phyloP scores from a whole-genome alignment of 176 grass and related monocot species.

The Oryza meridionalis region DNA sequence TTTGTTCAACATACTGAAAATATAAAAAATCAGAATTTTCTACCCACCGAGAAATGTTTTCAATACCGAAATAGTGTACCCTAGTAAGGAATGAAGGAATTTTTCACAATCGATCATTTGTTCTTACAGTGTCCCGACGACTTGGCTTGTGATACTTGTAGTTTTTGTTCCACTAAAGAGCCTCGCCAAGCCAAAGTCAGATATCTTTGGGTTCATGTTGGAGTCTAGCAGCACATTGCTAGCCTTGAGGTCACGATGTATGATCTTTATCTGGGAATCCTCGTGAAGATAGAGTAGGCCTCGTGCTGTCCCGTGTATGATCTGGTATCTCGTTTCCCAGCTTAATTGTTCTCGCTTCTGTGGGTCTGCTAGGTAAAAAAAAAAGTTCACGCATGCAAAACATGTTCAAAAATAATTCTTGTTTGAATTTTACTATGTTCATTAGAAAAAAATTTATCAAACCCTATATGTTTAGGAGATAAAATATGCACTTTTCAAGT shows the following conservation, averaged over 20 bases:
- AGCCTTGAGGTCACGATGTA: conserved; percentile 53
- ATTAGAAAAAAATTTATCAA: too few relatives aligned
- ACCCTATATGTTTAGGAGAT: too few relatives aligned
- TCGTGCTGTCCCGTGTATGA: conserved; percentile 34
- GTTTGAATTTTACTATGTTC: too few relatives aligned
- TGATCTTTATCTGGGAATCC: conserved; percentile 38
- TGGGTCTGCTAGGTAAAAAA: not conserved
- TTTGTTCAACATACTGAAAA: too few relatives aligned
- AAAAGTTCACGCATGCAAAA: not conserved
- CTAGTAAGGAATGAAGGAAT: too few relatives aligned
- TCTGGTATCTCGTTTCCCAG: conserved; percentile 41
- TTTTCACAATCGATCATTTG: too few relatives aligned
- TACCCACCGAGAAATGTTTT: too few relatives aligned
- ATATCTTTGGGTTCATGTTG: conserved; percentile 53
- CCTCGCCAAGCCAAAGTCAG: conserved; percentile 48
- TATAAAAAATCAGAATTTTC: too few relatives aligned
- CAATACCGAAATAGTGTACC: too few relatives aligned
- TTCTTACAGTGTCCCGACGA: conserved; percentile 49
- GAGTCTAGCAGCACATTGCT: conserved; percentile 46
- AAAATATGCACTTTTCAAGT: too few relatives aligned
- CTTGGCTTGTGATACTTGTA: conserved; percentile 29
- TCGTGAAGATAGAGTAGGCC: conserved; percentile 45
- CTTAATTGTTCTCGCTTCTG: conserved; percentile 24
- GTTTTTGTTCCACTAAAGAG: conserved; percentile 21
- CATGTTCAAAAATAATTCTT: too few relatives aligned